Evolutionary conservation across 495 filamentous ascomycete species (phyloP).

Genomic region (Hypoxylon fragiforme): DNA sequence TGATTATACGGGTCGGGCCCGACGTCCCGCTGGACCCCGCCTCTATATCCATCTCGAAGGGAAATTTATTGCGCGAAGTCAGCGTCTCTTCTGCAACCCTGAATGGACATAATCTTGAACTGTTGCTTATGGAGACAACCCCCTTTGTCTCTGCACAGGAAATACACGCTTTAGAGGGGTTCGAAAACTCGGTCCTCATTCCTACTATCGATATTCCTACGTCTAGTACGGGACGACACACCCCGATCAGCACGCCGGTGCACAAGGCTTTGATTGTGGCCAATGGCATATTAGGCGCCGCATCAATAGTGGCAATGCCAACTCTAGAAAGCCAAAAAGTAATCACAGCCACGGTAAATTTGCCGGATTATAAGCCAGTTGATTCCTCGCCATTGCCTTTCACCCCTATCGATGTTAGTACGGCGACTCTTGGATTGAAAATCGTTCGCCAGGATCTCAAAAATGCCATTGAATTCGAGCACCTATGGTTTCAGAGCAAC

Average conservation of each 20-base stretch:
- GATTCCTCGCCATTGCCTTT: slow-evolving; percentile 42
- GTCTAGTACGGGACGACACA: slow-evolving; percentile 60
- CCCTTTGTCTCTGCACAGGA: slow-evolving; percentile 50
- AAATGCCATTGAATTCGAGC: slow-evolving; percentile 71
- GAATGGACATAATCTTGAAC: slow-evolving; percentile 70
- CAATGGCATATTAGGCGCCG: slow-evolving; percentile 59
- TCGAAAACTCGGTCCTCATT: slow-evolving; percentile 66
- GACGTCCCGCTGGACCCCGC: slow-evolving; percentile 22
- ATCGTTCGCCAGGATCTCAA: slow-evolving; percentile 67
- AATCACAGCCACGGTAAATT: slow-evolving; percentile 47
- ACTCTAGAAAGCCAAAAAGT: slow-evolving; percentile 38
- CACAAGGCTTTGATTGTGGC: slow-evolving; percentile 80
- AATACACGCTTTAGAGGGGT: slow-evolving; percentile 31
- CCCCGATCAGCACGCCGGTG: slow-evolving; percentile 76
- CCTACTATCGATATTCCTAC: slow-evolving; percentile 71
- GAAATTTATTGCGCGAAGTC: slow-evolving; percentile 49
- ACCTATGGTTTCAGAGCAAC: slow-evolving; percentile 71
- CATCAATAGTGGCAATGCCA: slow-evolving; percentile 44
- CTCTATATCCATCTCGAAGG: slow-evolving; percentile 32
- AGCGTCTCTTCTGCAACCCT: slow-evolving; percentile 69
- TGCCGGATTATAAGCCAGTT: slow-evolving; percentile 40
- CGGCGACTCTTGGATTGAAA: slow-evolving; percentile 61
- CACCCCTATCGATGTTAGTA: slow-evolving; percentile 42
- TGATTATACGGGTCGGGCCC: slow-evolving; percentile 50
- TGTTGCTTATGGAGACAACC: slow-evolving; percentile 65